These are phyloP conservation scores for Claviceps sorghi DNA, from an alignment of 2,329 filamentous ascomycete species.

Conservation along the genomic window DNA sequence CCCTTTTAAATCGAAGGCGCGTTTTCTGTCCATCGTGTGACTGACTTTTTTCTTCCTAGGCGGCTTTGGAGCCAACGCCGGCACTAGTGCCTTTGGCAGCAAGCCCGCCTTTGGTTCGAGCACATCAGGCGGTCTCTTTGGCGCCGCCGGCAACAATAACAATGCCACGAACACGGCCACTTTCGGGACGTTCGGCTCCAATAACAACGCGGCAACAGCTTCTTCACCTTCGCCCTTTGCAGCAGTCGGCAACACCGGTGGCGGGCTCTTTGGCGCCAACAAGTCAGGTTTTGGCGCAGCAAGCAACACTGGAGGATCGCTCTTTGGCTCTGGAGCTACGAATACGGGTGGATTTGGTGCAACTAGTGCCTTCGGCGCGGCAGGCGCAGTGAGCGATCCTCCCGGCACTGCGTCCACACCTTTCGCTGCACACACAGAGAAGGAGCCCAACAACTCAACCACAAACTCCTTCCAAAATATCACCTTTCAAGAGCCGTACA, in stretches of 20 bases:
- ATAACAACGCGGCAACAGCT: constrained; percentile 13
- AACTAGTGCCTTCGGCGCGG: constrained; percentile 31
- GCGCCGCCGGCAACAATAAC: constrained; percentile 25
- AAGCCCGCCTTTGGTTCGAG: constrained; percentile 39
- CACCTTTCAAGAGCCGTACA: constrained; percentile 63
- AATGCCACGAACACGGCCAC: constrained; percentile 18
- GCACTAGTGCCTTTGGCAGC: constrained; percentile 22
- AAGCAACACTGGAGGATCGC: constrained; percentile 24
- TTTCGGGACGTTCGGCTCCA: constrained; percentile 27
- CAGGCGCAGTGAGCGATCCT: constrained; percentile 32
- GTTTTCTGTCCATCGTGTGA: background rate
- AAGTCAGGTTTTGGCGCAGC: constrained; percentile 37
- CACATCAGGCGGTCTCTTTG: constrained; percentile 32
- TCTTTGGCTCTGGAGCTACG: constrained; percentile 30
- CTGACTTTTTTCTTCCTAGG: constrained; percentile 8
- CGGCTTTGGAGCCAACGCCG: constrained; percentile 23
- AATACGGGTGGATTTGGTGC: constrained; percentile 20
- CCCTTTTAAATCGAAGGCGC: background rate
- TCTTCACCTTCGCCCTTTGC: constrained; percentile 26
- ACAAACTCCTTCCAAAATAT: constrained; percentile 63
- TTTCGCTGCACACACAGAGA: constrained; percentile 58
- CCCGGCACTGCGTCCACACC: constrained; percentile 56
- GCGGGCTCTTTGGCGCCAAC: constrained; percentile 38
- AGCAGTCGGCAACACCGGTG: constrained; percentile 20
- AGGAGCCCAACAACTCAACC: constrained; percentile 45